Conservation (phyloP, 352 stramenopile genomes). For the Phytophthora megakarya region DNA sequence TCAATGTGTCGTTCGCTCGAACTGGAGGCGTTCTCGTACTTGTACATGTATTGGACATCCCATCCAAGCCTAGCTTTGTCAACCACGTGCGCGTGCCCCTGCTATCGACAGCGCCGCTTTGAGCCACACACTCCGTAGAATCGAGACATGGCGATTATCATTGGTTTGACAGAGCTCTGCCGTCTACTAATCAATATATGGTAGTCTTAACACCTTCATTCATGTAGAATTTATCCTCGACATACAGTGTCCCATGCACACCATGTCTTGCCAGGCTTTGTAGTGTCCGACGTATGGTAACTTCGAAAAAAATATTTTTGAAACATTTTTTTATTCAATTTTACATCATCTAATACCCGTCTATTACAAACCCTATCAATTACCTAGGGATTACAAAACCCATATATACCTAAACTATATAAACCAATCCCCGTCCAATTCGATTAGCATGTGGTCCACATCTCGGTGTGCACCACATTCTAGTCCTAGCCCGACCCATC, state of each 20-base stretch:
- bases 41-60: slow-evolving; percentile 3
- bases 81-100: slow-evolving; percentile 1
- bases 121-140: slow-evolving; percentile 28
- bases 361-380: not conserved
- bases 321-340: no score
- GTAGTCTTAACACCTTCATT: slow-evolving; percentile 13
- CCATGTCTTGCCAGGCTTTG: slow-evolving; percentile 1
- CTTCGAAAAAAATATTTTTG: no score
- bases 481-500: not conserved
- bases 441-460: no score
- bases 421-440: no score
- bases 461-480: slow-evolving; percentile 1
- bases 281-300: no score
- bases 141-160: not conserved
- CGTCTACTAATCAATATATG: no score
- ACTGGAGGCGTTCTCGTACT: not conserved
- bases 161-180: not conserved
- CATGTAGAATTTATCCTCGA: no score
- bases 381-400: no score
- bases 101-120: slow-evolving; percentile 7
- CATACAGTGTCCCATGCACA: not conserved
- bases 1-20: not conserved
- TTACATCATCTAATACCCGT: not conserved
- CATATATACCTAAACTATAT: no score
- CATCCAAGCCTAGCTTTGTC: slow-evolving; percentile 10